Evolutionary conservation across 2,329 filamentous ascomycete genomes (phyloP).

Genomic region (Alternaria sp.): DNA sequence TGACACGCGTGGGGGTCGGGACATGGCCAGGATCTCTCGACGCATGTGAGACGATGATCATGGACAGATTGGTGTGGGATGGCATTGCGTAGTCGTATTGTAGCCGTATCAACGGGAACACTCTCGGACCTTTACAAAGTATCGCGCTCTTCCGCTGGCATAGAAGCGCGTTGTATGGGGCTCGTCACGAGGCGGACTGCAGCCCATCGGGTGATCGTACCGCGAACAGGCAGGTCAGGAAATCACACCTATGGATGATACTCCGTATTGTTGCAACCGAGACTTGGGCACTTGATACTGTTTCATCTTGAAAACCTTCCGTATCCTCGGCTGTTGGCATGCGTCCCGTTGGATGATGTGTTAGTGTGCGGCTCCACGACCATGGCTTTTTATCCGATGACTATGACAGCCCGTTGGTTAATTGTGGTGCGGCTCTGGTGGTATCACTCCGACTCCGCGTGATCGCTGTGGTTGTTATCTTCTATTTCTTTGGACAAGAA

Average conservation of each 20-base stretch:
- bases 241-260: neutral
- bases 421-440: neutral
- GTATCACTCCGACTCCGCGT: neutral
- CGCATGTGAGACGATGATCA: neutral
- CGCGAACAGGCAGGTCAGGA: neutral
- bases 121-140: neutral
- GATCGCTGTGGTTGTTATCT: neutral
- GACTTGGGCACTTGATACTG: neutral
- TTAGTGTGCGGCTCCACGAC: neutral
- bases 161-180: neutral
- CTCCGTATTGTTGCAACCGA: no score
- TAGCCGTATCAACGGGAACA: neutral
- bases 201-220: neutral
- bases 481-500: neutral
- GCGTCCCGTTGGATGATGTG: neutral
- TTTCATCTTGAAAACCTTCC: neutral
- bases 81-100: neutral
- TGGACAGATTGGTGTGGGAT: neutral
- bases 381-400: neutral
- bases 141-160: neutral
- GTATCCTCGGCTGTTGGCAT: neutral
- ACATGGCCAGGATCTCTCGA: neutral
- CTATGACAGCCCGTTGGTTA: neutral
- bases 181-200: neutral
- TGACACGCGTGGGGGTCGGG: neutral